phyloP scores from a whole-genome alignment of 2,329 filamentous ascomycete genomes.

The Penicillium sp. region DNA sequence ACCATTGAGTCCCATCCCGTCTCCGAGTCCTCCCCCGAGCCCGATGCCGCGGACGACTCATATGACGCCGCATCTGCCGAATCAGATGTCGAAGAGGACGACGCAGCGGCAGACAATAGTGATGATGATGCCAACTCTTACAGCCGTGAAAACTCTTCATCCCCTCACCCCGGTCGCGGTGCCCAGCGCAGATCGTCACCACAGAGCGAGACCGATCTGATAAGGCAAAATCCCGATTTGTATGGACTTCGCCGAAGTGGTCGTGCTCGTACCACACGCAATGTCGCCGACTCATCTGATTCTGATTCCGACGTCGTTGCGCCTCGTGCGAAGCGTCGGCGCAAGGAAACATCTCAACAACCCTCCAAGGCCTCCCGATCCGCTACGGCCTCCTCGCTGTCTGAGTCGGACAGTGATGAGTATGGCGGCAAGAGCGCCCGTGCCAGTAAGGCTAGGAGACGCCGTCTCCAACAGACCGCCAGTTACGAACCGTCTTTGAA shows the following conservation, averaged over 20 bases:
- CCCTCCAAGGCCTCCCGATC: slow-evolving; percentile 51
- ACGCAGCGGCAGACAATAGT: slow-evolving; percentile 71
- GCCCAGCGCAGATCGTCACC: slow-evolving; percentile 71
- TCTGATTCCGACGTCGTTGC: slow-evolving; percentile 73
- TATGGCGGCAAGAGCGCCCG: slow-evolving; percentile 77
- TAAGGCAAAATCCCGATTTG: slow-evolving; percentile 87
- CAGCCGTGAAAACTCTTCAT: slow-evolving; percentile 64
- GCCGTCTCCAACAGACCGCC: slow-evolving; percentile 67
- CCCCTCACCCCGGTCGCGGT: slow-evolving; percentile 67
- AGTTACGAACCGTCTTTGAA: slow-evolving; percentile 65
- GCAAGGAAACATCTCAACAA: slow-evolving; percentile 53
- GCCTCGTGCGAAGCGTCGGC: slow-evolving; percentile 50
- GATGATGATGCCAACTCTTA: slow-evolving; percentile 57
- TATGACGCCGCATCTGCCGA: slow-evolving; percentile 40
- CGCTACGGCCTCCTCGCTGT: slow-evolving; percentile 62
- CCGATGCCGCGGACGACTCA: slow-evolving; percentile 42
- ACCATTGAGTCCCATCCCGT: slow-evolving; percentile 59
- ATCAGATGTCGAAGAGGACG: slow-evolving; percentile 55
- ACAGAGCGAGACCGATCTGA: slow-evolving; percentile 76
- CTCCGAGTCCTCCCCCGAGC: slow-evolving; percentile 49
- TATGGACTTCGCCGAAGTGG: slow-evolving; percentile 92
- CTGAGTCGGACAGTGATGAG: slow-evolving; percentile 66
- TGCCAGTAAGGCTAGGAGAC: slow-evolving; percentile 72
- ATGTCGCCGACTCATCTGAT: slow-evolving; percentile 62
- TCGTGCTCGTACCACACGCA: slow-evolving; percentile 63